Evolutionary conservation across 768 basidiomycete species (phyloP).

Genomic region (Hysterangium stoloniferum): DNA sequence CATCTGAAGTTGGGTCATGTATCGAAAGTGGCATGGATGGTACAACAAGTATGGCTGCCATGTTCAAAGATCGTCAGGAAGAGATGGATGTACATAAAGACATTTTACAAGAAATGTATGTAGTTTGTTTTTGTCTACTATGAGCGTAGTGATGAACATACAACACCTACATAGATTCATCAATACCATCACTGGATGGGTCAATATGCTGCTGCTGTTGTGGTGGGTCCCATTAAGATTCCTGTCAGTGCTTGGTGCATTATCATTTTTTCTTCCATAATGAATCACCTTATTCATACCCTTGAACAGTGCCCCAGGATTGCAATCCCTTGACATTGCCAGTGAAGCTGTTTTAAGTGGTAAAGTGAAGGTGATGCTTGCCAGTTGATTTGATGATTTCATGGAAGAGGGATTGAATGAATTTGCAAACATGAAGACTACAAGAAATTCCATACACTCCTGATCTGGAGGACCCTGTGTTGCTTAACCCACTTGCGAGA

Average conservation of each 20-base stretch:
- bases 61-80: conserved; percentile 99
- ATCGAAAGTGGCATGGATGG: conserved; percentile 99
- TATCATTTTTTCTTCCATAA: background rate
- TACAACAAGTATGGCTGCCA: conserved; percentile 79
- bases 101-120: conserved; percentile 94
- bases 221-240: conserved; percentile 97
- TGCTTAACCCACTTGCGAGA: conserved; percentile 91
- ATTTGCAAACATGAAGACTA: conserved; percentile 99
- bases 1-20: conserved; percentile 90
- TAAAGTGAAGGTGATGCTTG: conserved; percentile 99
- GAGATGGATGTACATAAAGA: conserved; percentile 99
- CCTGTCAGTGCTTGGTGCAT: conserved; percentile 95
- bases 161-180: conserved; percentile 67
- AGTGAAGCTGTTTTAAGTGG: conserved; percentile 89
- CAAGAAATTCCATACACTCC: conserved; percentile 86
- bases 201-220: conserved; percentile 89
- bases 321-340: conserved; percentile 98
- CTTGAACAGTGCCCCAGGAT: conserved; percentile 72
- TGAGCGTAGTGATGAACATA: conserved; percentile 12
- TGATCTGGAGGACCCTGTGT: conserved; percentile 79
- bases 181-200: conserved; percentile 98
- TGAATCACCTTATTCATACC: conserved; percentile 4
- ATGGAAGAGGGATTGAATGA: conserved; percentile 98
- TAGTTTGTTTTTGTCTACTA: conserved; percentile 14
- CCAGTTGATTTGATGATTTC: conserved; percentile 97